phyloP scores from a whole-genome alignment of 306 rosid genomes.

The Delonix regia region DNA sequence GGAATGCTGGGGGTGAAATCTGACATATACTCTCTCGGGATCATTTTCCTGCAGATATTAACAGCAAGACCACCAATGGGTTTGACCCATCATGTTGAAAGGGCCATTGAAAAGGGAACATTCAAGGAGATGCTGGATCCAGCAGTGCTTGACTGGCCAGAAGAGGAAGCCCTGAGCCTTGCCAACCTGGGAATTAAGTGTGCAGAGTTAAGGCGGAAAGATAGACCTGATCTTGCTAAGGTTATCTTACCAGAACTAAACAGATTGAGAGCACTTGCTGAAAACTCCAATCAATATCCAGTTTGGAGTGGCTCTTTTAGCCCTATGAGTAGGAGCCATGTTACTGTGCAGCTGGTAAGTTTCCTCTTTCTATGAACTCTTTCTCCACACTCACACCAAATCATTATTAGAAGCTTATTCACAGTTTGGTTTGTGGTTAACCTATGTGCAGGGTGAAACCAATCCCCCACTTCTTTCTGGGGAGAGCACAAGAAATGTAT shows the following conservation, averaged over 20 bases:
- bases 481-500: constrained; percentile 38
- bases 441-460: constrained; percentile 42
- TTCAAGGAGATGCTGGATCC: constrained; percentile 73
- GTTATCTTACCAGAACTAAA: constrained; percentile 72
- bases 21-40: constrained; percentile 88
- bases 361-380: not conserved
- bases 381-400: not conserved
- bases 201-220: constrained; percentile 78
- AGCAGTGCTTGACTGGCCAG: constrained; percentile 77
- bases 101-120: constrained; percentile 67
- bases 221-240: constrained; percentile 82
- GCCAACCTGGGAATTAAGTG: constrained; percentile 76
- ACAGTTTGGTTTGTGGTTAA: not conserved
- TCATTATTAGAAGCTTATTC: not conserved
- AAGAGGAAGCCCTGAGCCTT: constrained; percentile 58
- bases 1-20: constrained; percentile 97
- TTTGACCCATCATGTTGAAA: constrained; percentile 72
- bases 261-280: constrained; percentile 65
- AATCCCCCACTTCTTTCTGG: constrained; percentile 15
- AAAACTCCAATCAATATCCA: constrained; percentile 35
- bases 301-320: constrained; percentile 2
- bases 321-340: constrained; percentile 46
- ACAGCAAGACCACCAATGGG: constrained; percentile 94
- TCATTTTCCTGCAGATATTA: constrained; percentile 76
- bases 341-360: constrained; percentile 66